Evolutionary conservation across 2,329 filamentous ascomycete genomes (phyloP).

Genomic region (Cylindrodendrum hubeiense): DNA sequence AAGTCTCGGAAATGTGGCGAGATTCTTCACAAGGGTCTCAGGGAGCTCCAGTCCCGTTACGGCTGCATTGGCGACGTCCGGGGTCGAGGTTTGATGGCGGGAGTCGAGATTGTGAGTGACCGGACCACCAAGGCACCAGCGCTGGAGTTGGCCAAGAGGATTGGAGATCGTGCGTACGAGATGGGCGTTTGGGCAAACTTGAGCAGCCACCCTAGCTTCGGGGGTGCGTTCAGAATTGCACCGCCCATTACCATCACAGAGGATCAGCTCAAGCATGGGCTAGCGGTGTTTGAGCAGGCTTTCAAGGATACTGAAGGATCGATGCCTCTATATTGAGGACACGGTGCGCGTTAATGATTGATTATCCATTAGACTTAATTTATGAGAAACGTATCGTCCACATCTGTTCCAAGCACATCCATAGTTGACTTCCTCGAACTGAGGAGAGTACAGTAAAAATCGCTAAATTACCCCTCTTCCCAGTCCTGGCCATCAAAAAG

Average conservation of each 20-base stretch:
- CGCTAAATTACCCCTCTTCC: not conserved
- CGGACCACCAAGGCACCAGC: slow-evolving; percentile 60
- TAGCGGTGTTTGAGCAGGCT: slow-evolving; percentile 67
- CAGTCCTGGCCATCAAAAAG: slow-evolving; percentile 13
- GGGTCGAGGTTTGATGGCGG: slow-evolving; percentile 69
- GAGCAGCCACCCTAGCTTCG: slow-evolving; percentile 65
- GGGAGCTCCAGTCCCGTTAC: slow-evolving; percentile 61
- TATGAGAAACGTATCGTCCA: not conserved
- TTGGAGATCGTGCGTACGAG: slow-evolving; percentile 62
- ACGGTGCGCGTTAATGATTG: not conserved
- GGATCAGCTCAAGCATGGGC: slow-evolving; percentile 62
- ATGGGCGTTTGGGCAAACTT: slow-evolving; percentile 70
- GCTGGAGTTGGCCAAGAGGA: slow-evolving; percentile 58
- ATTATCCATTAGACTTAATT: not conserved
- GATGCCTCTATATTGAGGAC: slow-evolving; percentile 11
- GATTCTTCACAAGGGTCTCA: slow-evolving; percentile 61
- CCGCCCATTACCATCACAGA: slow-evolving; percentile 70
- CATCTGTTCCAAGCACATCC: not conserved
- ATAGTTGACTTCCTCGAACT: too few species aligned
- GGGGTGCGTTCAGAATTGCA: slow-evolving; percentile 69
- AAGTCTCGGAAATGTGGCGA: slow-evolving; percentile 58
- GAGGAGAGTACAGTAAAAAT: too few species aligned
- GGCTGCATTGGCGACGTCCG: slow-evolving; percentile 73
- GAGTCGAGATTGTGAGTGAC: slow-evolving; percentile 69
- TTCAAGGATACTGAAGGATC: slow-evolving; percentile 18